Conservation (phyloP, 108 stramenopile species). For the Pseudonitzschia delicatissima region DNA sequence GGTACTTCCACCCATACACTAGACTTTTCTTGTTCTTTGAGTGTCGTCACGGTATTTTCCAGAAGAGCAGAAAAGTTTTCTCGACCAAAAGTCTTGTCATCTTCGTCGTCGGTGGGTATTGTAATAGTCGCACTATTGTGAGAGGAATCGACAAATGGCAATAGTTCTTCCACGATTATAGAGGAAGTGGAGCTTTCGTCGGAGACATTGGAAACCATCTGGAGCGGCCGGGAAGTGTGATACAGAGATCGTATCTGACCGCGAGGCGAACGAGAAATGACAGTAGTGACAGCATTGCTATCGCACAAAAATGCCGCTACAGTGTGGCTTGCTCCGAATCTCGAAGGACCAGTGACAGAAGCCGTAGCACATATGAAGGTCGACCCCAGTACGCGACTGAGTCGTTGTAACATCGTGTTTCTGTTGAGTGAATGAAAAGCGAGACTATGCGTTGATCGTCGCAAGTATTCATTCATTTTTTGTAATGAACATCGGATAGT, state of each 20-base stretch:
- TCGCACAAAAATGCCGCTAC: neutral
- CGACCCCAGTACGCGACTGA: conserved; percentile 14
- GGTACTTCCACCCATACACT: conserved; percentile 72
- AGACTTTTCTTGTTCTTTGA: conserved; percentile 41
- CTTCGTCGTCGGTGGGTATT: conserved; percentile 33
- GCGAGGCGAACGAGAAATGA: neutral
- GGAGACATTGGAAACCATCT: neutral
- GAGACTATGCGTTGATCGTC: too few relatives aligned
- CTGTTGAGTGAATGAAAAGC: too few relatives aligned
- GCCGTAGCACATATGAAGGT: neutral
- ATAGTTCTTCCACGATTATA: conserved; percentile 5
- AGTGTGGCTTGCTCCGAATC: neutral
- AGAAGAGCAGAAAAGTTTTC: conserved; percentile 40
- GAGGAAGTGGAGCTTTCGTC: neutral
- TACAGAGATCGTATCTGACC: neutral
- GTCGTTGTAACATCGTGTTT: too few relatives aligned
- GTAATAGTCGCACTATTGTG: conserved; percentile 62
- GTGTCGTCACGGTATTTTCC: conserved; percentile 39
- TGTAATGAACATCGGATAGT: too few relatives aligned
- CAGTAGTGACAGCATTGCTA: neutral
- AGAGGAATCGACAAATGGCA: conserved; percentile 54
- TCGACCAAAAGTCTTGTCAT: conserved; percentile 21
- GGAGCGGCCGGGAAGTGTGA: conserved; percentile 1
- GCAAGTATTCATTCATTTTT: too few relatives aligned
- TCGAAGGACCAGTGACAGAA: neutral